Conservation (phyloP, 2,329 filamentous ascomycete genomes). For the Fusarium bactridioides region DNA sequence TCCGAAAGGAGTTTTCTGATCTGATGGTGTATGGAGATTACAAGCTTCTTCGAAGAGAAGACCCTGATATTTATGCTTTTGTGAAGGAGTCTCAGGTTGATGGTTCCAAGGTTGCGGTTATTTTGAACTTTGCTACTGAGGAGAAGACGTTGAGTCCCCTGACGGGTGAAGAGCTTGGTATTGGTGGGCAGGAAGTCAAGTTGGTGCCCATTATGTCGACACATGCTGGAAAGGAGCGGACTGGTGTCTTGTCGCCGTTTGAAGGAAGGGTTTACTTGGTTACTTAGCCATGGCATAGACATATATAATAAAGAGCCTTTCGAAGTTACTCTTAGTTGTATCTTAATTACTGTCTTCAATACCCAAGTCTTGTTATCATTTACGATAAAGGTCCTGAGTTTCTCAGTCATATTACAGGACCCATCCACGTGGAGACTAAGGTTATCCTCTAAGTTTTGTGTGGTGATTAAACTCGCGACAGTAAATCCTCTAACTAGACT, state of each 20-base stretch:
- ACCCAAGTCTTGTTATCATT: too few species aligned
- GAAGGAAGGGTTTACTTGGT: conserved; percentile 46
- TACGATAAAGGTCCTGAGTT: too few species aligned
- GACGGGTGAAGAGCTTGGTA: conserved; percentile 32
- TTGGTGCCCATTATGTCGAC: conserved; percentile 43
- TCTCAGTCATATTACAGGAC: too few species aligned
- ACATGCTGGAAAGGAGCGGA: conserved; percentile 24
- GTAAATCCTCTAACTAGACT: too few species aligned
- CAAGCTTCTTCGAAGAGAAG: conserved; percentile 32
- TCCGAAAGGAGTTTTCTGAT: conserved; percentile 45
- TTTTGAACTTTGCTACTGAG: conserved; percentile 46
- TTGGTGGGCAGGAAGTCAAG: conserved; percentile 9
- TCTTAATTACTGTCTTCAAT: too few species aligned
- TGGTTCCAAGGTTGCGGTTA: conserved; percentile 38
- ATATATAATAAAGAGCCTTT: neutral
- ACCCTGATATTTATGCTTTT: conserved; percentile 42
- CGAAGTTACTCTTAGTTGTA: neutral
- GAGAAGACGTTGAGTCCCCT: conserved; percentile 40
- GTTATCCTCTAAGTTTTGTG: fast-evolving
- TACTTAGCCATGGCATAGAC: neutral
- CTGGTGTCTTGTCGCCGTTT: conserved; percentile 36
- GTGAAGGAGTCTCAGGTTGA: conserved; percentile 42
- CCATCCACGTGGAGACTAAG: too few species aligned
- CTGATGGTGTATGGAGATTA: conserved; percentile 49
- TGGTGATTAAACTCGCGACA: neutral